phyloP scores from a whole-genome alignment of 441 rosid species.

The Populus trichocarpa region DNA sequence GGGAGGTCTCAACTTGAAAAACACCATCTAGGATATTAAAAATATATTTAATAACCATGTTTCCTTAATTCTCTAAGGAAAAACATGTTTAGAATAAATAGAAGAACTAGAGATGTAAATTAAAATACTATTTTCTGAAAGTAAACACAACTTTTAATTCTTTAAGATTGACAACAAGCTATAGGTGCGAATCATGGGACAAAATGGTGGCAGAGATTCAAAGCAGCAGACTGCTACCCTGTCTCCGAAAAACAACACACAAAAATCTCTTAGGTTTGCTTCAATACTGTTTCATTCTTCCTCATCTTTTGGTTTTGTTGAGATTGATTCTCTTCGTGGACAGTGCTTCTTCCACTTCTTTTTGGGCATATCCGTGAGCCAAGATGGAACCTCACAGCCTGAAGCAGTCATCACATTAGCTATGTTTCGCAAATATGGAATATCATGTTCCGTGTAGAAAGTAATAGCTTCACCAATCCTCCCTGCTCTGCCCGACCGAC shows the following conservation, averaged over 20 bases:
- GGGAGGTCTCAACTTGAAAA: too few species aligned
- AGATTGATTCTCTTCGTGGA: constrained; percentile 69
- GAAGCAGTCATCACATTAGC: constrained; percentile 78
- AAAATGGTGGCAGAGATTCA: neutral
- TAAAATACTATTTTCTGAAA: too few species aligned
- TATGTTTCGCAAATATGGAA: constrained; percentile 70
- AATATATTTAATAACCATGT: too few species aligned
- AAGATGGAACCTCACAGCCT: constrained; percentile 87
- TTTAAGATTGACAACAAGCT: neutral
- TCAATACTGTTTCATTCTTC: constrained; percentile 16
- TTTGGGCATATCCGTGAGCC: constrained; percentile 68
- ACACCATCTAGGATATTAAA: too few species aligned
- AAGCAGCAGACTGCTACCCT: neutral
- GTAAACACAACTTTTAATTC: too few species aligned
- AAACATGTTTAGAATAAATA: too few species aligned
- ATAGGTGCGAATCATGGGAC: neutral
- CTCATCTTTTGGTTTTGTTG: constrained; percentile 51
- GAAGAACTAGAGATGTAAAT: too few species aligned
- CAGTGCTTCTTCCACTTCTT: constrained; percentile 80
- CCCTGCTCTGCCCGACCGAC: constrained; percentile 95
- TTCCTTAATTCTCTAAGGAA: too few species aligned
- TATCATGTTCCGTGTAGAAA: constrained; percentile 75
- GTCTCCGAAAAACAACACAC: neutral
- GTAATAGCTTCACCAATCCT: constrained; percentile 88
- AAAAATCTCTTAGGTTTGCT: neutral